A percentile compares a stretch with the other conserved stretches of the same genome.
These are phyloP conservation scores for Aspergillus fischeri DNA, from an alignment of 2,329 filamentous ascomycete genomes.

Conservation along the genomic window DNA sequence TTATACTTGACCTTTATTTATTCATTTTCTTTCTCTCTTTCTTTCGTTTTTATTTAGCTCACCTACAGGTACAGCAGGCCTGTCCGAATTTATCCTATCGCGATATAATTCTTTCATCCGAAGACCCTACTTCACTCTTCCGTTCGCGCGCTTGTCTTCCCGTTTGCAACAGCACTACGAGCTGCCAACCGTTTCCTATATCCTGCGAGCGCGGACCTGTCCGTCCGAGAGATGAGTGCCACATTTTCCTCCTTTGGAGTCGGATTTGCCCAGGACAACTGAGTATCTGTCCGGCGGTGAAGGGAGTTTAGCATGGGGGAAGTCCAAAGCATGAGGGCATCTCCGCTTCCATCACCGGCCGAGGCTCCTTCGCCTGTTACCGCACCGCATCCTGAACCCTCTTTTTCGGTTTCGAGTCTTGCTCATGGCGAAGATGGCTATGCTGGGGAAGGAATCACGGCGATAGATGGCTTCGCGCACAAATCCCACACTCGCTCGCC, in stretches of 20 bases:
- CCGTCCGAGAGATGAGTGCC: slow-evolving; percentile 34
- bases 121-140: background rate
- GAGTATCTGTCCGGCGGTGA: slow-evolving; percentile 29
- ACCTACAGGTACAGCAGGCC: background rate
- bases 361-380: slow-evolving; percentile 31
- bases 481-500: slow-evolving; percentile 19
- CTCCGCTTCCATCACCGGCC: slow-evolving; percentile 38
- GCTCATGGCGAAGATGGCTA: slow-evolving; percentile 15
- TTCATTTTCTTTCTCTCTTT: slow-evolving; percentile 1
- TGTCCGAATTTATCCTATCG: background rate
- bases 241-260: slow-evolving; percentile 25
- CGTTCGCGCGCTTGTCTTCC: background rate
- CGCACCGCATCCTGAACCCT: slow-evolving; percentile 22
- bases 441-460: slow-evolving; percentile 11
- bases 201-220: slow-evolving; percentile 17
- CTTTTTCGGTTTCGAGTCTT: slow-evolving; percentile 21
- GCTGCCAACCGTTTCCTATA: slow-evolving; percentile 1
- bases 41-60: background rate
- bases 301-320: slow-evolving; percentile 34
- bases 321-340: slow-evolving; percentile 35
- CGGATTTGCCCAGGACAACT: slow-evolving; percentile 31
- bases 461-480: slow-evolving; percentile 9
- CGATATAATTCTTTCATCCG: background rate
- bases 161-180: background rate
- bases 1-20: background rate